Percentiles rank a stretch among this genome's conserved stretches.
Conservation (phyloP, 768 basidiomycete species). For the Leccinum broughii region DNA sequence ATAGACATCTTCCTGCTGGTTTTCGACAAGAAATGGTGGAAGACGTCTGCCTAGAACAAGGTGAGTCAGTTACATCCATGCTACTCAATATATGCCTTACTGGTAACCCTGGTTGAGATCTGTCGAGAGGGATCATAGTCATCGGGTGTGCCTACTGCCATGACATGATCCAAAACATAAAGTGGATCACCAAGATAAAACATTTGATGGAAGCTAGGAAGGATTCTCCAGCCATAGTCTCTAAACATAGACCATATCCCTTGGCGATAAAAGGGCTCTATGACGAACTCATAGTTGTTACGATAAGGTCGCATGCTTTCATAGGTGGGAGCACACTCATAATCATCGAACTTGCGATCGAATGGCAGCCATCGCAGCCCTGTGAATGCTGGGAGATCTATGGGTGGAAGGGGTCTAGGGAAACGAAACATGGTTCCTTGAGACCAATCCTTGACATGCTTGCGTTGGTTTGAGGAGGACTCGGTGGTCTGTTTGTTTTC, state of each 20-base stretch:
- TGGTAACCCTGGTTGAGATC: background rate
- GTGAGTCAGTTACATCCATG: too few relatives aligned
- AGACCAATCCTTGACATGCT: slow-evolving; percentile 2
- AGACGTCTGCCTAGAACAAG: background rate
- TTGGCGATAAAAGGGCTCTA: slow-evolving; percentile 1
- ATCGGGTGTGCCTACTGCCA: background rate
- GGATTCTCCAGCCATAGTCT: slow-evolving; percentile 9
- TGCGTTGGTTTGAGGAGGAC: background rate
- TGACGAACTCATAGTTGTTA: too few relatives aligned
- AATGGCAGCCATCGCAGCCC: too few relatives aligned
- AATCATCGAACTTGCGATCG: too few relatives aligned
- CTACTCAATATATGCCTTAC: too few relatives aligned
- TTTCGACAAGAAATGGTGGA: too few relatives aligned
- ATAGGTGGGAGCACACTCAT: too few relatives aligned
- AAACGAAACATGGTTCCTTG: too few relatives aligned
- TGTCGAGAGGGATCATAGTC: background rate
- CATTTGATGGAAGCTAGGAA: slow-evolving; percentile 5
- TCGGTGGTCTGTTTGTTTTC: background rate
- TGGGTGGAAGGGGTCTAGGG: too few relatives aligned
- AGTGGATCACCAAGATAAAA: slow-evolving; percentile 4
- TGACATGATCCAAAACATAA: slow-evolving; percentile 1
- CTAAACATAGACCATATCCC: slow-evolving; percentile 5
- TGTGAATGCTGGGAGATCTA: too few relatives aligned
- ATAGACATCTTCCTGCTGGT: background rate
- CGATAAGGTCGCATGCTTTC: too few relatives aligned